A percentile compares a stretch with the other conserved stretches of the same genome.
phyloP scores from a whole-genome alignment of 108 stramenopile genomes.

The Bacterosira constricta region DNA sequence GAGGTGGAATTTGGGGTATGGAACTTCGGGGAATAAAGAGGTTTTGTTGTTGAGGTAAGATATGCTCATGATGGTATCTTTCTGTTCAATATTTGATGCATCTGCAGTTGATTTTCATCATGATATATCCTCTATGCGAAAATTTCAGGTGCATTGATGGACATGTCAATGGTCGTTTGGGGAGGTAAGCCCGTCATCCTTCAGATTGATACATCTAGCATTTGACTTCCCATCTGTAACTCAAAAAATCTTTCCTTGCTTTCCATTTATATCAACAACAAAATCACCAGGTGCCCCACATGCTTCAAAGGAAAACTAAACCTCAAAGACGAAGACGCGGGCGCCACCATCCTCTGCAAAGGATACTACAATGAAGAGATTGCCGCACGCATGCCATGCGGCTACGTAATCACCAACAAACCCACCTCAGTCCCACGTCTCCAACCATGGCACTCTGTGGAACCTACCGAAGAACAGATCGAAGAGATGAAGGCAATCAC shows the following conservation, averaged over 20 bases:
- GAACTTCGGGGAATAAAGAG: slow-evolving; percentile 65
- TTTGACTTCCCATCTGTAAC: neutral
- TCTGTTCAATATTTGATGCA: neutral
- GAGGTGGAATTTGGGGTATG: slow-evolving; percentile 72
- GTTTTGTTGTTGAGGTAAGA: slow-evolving; percentile 52
- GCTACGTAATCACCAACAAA: slow-evolving; percentile 3
- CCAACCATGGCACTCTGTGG: slow-evolving; percentile 45
- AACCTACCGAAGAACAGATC: slow-evolving; percentile 70
- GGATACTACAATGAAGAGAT: slow-evolving; percentile 77
- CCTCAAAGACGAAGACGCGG: slow-evolving; percentile 56
- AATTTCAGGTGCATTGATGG: slow-evolving; percentile 70
- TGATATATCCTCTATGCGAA: neutral
- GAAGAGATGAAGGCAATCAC: slow-evolving; percentile 64
- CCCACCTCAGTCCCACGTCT: slow-evolving; percentile 20
- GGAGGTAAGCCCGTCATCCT: slow-evolving; percentile 15
- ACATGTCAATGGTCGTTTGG: slow-evolving; percentile 68
- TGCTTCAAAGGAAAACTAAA: slow-evolving; percentile 68
- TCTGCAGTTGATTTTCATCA: neutral
- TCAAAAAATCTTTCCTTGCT: neutral
- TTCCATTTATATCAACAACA: neutral
- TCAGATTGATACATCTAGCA: too few species aligned
- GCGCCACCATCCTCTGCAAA: slow-evolving; percentile 47
- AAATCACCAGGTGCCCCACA: slow-evolving; percentile 49
- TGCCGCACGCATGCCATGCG: slow-evolving; percentile 19
- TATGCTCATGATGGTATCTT: neutral